These are phyloP conservation scores for Sporothrix inflata DNA, from an alignment of 2,329 filamentous ascomycete genomes.

Conservation along the genomic window DNA sequence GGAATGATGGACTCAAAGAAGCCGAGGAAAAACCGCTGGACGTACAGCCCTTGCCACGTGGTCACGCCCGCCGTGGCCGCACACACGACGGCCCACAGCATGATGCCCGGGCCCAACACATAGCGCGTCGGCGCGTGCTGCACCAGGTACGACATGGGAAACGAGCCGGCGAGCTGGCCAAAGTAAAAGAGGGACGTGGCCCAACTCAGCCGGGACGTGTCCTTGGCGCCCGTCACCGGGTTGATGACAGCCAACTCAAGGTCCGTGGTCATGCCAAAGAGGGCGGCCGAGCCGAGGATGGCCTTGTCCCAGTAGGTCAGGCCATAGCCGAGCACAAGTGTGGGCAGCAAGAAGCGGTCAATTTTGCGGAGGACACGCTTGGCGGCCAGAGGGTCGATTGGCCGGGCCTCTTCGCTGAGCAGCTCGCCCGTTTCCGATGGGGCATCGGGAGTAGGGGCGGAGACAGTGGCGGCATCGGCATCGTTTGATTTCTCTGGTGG, in stretches of 20 bases:
- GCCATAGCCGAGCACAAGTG: conserved; percentile 9
- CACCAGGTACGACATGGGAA: conserved; percentile 71
- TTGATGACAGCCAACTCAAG: conserved; percentile 60
- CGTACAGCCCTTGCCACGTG: conserved; percentile 63
- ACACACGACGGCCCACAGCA: conserved; percentile 69
- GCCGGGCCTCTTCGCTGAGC: conserved; percentile 11
- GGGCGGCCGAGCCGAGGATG: conserved; percentile 70
- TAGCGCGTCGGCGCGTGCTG: conserved; percentile 69
- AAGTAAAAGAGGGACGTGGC: conserved; percentile 81
- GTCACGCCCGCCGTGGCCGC: conserved; percentile 49
- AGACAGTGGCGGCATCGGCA: not conserved
- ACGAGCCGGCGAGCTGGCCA: conserved; percentile 73
- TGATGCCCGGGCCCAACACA: conserved; percentile 64
- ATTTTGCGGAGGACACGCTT: conserved; percentile 17
- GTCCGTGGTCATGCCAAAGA: conserved; percentile 75
- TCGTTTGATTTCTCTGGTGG: not conserved
- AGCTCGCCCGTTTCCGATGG: not conserved
- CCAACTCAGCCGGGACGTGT: conserved; percentile 73
- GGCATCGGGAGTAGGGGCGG: not conserved
- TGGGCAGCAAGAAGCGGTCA: conserved; percentile 15
- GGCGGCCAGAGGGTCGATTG: not conserved
- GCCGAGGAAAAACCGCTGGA: conserved; percentile 66
- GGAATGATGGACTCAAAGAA: conserved; percentile 68
- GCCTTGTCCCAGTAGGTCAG: conserved; percentile 52
- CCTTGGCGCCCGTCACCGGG: conserved; percentile 49